Evolutionary conservation across 345 rosid species (phyloP).

Genomic region (Eucalyptus erythrocorys): DNA sequence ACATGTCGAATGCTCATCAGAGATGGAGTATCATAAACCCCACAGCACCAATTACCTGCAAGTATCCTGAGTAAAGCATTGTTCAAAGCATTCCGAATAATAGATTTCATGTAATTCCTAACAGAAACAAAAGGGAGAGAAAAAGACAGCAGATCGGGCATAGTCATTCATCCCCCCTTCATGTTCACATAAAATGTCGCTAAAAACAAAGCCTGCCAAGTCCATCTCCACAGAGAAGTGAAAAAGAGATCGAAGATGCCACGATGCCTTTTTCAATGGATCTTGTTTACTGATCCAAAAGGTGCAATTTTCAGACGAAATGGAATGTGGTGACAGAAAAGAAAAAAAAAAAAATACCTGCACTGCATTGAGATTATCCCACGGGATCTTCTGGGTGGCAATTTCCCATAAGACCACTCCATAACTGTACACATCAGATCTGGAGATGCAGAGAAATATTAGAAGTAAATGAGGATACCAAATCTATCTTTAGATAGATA

Average conservation of each 20-base stretch:
- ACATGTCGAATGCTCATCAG: too few species aligned
- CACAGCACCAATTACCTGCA: conserved; percentile 93
- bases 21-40: too few species aligned
- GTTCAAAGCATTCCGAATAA: background rate
- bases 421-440: conserved; percentile 91
- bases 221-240: background rate
- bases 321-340: background rate
- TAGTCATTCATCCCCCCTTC: background rate
- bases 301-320: background rate
- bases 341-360: too few species aligned
- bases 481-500: background rate
- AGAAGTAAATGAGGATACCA: background rate
- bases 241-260: background rate
- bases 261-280: background rate
- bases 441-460: conserved; percentile 7
- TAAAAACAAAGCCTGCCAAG: background rate
- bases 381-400: conserved; percentile 90
- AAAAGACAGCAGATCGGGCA: background rate
- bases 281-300: background rate
- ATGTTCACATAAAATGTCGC: background rate
- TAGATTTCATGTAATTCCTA: background rate
- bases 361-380: conserved; percentile 93
- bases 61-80: conserved; percentile 6
- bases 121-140: background rate
- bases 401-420: conserved; percentile 96